Conservation (phyloP, 352 stramenopile genomes). For the Pythium guiyangense region DNA sequence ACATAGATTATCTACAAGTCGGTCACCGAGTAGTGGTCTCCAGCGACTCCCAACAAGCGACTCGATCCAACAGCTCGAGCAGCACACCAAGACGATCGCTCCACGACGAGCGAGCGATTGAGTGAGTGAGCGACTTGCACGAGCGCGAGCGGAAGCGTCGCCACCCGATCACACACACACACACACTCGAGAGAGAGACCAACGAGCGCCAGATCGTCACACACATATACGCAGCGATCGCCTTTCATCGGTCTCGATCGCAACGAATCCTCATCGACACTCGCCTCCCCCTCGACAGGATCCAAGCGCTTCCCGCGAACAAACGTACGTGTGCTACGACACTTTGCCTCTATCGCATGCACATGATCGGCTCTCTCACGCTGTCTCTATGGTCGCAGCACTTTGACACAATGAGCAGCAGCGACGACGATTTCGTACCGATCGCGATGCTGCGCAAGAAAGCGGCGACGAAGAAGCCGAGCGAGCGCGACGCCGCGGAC, state of each 20-base stretch:
- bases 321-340: no score
- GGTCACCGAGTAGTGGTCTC: no score
- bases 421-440: slow-evolving; percentile 72
- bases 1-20: no score
- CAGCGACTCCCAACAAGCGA: not conserved
- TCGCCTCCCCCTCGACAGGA: not conserved
- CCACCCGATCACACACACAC: not conserved
- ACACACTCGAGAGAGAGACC: no score
- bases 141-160: not conserved
- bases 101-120: no score
- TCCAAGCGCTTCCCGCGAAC: not conserved
- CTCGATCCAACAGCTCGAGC: not conserved
- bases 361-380: no score
- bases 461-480: slow-evolving; percentile 16
- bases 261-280: no score
- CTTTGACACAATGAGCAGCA: slow-evolving; percentile 46
- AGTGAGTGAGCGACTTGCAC: not conserved
- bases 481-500: slow-evolving; percentile 14
- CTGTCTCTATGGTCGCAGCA: not conserved
- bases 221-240: not conserved
- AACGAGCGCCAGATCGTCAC: not conserved
- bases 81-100: no score
- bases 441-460: slow-evolving; percentile 71
- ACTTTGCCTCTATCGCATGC: no score
- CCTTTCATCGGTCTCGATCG: no score